Conservation (phyloP, 768 basidiomycete species). For the Rhodosporidiobolus sp. region DNA sequence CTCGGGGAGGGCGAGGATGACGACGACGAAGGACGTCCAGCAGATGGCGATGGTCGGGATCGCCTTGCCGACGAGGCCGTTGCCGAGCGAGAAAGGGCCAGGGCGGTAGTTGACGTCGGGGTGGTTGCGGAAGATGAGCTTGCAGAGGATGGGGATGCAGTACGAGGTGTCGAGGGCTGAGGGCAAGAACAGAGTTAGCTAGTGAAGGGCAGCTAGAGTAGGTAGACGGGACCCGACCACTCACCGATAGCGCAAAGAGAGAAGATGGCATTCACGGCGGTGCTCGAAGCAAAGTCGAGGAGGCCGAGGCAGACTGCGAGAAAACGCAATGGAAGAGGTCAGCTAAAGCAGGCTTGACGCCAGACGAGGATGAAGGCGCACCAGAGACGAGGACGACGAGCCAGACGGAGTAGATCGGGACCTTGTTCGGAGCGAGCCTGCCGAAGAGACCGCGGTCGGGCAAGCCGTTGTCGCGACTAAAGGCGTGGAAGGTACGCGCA, state of each 20-base stretch:
- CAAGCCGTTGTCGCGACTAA: constrained; percentile 65
- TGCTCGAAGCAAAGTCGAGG: constrained; percentile 6
- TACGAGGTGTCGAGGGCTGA: constrained; percentile 28
- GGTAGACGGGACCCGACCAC: too few species aligned
- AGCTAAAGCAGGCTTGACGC: too few species aligned
- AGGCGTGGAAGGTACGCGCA: constrained; percentile 75
- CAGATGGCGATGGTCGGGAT: constrained; percentile 38
- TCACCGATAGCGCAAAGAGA: constrained; percentile 23
- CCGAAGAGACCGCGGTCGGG: constrained; percentile 71
- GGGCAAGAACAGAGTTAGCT: too few species aligned
- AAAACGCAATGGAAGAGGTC: not conserved
- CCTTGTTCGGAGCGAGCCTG: constrained; percentile 63
- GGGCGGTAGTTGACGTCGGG: constrained; percentile 40
- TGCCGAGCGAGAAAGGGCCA: constrained; percentile 45
- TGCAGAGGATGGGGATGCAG: constrained; percentile 35
- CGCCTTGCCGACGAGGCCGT: not conserved
- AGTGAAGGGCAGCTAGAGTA: too few species aligned
- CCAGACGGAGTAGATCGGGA: constrained; percentile 54
- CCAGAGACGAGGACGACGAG: constrained; percentile 12
- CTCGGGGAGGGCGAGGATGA: constrained; percentile 47
- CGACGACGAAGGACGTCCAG: constrained; percentile 46
- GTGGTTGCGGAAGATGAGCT: constrained; percentile 38
- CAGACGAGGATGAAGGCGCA: not conserved
- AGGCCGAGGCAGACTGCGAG: constrained; percentile 2
- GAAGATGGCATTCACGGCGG: constrained; percentile 38